Evolutionary conservation across 345 rosid genomes (phyloP), one percentile per base, ranked within the genome.

Genomic region (Lepidium didymum): DNA sequence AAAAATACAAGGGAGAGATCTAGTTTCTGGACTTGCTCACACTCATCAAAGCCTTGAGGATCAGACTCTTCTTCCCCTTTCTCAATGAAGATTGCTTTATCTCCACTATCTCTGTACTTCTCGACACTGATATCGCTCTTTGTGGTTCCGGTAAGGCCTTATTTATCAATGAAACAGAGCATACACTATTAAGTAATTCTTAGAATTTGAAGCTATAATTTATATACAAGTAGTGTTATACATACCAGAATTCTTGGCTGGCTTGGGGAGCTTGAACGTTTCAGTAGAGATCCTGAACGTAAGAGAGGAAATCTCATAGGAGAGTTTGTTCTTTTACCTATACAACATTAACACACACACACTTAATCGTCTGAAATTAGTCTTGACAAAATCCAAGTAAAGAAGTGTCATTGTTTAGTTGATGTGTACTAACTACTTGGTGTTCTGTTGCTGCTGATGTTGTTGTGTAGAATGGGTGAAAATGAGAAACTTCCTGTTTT

Each of bases 41-140:
- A 83, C 94, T 81, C 51, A 86, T 85, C 81, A 87, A 63, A 45
- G 94, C 92, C 81, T 83, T 86, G 34, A 89, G 54, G 50, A 83
- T 75, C 25, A 60, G 49, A 45, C 55, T 60, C 73, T 67, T 74
- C 27, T 68, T 74, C 21, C 69, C 78, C 25, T 60, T 74, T 45
- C 69, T 69, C 54, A 47, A 37, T 14, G 81, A 37, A 79, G 82
- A 68, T 82, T 83, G 80, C 78, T 82, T 76, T 80, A 83, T 78
- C 83, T 71, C 36, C 84, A 77, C 68, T 65, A 42, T 75, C 74
- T 79, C 81, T 79, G 57, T 57, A 46, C 33, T 34, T 47, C 29
- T 67, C 38, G 83, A 72, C 75, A 75, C 49, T 2, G 91, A 81
- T 56, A 72, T 60, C 21, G 84, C 77, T 74, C 89, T 81, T 75